Base-by-base conservation (phyloP, 177 flowering plant species). In the Vitis hybrid region DNA sequence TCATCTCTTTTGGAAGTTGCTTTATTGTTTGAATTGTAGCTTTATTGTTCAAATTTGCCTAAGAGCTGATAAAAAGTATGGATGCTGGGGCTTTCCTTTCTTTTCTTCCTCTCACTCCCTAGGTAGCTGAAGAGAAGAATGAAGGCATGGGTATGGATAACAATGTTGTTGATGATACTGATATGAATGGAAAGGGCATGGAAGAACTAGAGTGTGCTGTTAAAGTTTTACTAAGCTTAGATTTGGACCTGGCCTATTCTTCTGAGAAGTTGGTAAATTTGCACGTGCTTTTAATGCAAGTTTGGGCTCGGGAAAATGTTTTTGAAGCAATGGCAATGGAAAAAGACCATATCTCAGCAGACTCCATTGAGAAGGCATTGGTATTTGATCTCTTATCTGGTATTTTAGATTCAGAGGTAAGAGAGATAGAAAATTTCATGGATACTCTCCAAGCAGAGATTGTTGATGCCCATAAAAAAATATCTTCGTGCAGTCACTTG, bases 261-360 rank as follows among this genome's bases (percentile, higher is more conserved):
- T 78, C 86, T 19, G 94, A 94, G 80, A 94, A 94, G 80, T 74
- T 90, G 71, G 76, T 81, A 55, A 91, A 91, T 71, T 76, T 91
- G 77, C 85, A 87, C 72, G 62, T 86, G 33, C 88, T 92, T 68
- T 72, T 90, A 45, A 75, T 75, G 70, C 66, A 73, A 33, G 67
- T 81, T 26, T 57, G 75, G 76, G 69, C 76, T 16, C 50, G 59
- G 69, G 79, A 77, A 33, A 51, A 55, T 66, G 82, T 77, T 62
- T 66, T 70, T 56, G 79, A 78, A 56, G 60, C 62, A 15, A 45
- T 74, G 64, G 68, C 52, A 15, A 8, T 22, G 15, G 70, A 18
- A 11, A 62, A 51, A 22, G 56, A 56, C 55, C 16, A 5, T 51
- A 39, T 58, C n/a, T 68, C 13, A 18, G 67, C 63, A 18, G 64